phyloP scores from a whole-genome alignment of 345 rosid species.

The Clausena lansium region DNA sequence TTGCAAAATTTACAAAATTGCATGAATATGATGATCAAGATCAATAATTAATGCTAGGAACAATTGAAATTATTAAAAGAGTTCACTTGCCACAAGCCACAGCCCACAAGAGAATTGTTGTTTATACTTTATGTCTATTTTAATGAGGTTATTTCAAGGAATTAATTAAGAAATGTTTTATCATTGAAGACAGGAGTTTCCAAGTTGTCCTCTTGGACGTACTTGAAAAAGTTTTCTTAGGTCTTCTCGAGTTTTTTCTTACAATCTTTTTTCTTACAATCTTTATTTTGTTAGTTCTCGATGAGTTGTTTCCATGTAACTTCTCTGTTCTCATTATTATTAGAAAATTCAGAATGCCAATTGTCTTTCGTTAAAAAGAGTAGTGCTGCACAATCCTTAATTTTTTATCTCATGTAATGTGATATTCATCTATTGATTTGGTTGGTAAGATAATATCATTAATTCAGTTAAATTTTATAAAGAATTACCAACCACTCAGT shows the following conservation, averaged over 20 bases:
- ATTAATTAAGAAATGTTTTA: neutral
- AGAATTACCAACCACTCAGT: too few relatives aligned
- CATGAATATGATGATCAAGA: neutral
- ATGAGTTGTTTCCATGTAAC: too few relatives aligned
- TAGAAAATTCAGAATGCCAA: neutral
- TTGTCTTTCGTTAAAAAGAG: neutral
- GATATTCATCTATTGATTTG: too few relatives aligned
- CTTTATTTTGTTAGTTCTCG: neutral
- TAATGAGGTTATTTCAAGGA: neutral
- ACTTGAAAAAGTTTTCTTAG: conserved; percentile 6
- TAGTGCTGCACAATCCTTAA: too few relatives aligned
- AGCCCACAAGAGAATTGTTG: neutral
- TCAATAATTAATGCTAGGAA: neutral
- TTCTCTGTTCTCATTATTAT: neutral
- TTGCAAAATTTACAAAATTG: neutral
- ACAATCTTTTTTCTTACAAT: neutral
- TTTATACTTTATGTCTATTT: too few relatives aligned
- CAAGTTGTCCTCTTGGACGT: neutral
- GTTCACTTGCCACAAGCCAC: neutral
- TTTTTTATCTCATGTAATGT: too few relatives aligned
- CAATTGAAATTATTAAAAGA: neutral
- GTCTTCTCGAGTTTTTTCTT: neutral
- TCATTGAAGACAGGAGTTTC: neutral
- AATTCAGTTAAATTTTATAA: too few relatives aligned
- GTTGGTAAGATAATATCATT: too few relatives aligned